A percentile compares a stretch with the other conserved stretches of the same genome.
phyloP scores from a whole-genome alignment of 139 green algal genomes.

The Monoraphidium neglectum region DNA sequence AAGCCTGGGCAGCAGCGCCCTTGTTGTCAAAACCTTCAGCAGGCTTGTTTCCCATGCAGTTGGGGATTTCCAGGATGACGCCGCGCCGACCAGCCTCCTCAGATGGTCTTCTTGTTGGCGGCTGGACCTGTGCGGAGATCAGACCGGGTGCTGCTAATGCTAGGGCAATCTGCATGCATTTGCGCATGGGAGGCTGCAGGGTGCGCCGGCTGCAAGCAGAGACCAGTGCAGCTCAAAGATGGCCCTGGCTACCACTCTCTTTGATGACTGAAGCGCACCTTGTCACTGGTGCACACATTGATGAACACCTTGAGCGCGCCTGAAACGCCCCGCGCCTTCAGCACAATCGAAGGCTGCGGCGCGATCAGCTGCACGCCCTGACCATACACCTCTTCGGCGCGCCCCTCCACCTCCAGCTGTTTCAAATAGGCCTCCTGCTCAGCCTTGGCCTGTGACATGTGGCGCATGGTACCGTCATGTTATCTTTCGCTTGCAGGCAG shows the following conservation, averaged over 20 bases:
- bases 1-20: background rate
- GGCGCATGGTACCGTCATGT: background rate
- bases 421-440: slow-evolving; percentile 71
- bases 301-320: slow-evolving; percentile 52
- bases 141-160: background rate
- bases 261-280: slow-evolving; percentile 33
- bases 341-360: slow-evolving; percentile 44
- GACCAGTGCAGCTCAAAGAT: background rate
- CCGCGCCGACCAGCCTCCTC: background rate
- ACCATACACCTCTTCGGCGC: slow-evolving; percentile 60
- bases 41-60: background rate
- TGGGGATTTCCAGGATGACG: background rate
- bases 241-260: background rate
- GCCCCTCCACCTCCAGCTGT: slow-evolving; percentile 64
- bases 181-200: background rate
- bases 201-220: background rate
- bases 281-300: slow-evolving; percentile 70
- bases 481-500: background rate
- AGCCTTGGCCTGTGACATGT: slow-evolving; percentile 40
- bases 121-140: background rate
- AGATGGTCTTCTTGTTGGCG: too few relatives aligned
- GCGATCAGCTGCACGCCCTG: slow-evolving; percentile 63
- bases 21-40: background rate
- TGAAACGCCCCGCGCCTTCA: slow-evolving; percentile 51
- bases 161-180: background rate